These are phyloP conservation scores for Vanilla planifolia DNA, from an alignment of 106 monocot genomes.

Conservation along the genomic window DNA sequence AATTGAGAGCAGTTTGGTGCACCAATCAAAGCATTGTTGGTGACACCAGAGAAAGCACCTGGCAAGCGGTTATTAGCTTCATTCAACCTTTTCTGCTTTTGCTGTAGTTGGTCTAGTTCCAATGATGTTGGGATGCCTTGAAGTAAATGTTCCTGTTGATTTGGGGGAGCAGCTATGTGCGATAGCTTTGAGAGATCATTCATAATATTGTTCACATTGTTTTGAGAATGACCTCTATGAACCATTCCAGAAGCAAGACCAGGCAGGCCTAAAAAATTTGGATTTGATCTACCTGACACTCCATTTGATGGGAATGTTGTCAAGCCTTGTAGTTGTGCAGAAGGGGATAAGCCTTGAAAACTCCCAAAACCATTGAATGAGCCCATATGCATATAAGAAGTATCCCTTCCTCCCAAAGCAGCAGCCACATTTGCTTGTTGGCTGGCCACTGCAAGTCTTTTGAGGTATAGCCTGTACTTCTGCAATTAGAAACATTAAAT, in stretches of 20 bases:
- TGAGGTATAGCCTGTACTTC: slow-evolving; percentile 82
- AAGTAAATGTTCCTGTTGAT: slow-evolving; percentile 29
- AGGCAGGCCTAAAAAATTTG: slow-evolving; percentile 32
- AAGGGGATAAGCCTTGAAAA: slow-evolving; percentile 18
- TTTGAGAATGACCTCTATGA: slow-evolving; percentile 24
- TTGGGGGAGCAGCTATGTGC: slow-evolving; percentile 21
- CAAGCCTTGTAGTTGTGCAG: slow-evolving; percentile 6
- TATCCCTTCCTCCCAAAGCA: slow-evolving; percentile 40
- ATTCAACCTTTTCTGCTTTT: slow-evolving; percentile 11
- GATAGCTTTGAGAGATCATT: slow-evolving; percentile 38
- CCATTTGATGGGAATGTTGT: slow-evolving; percentile 41
- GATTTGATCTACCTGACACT: slow-evolving; percentile 26
- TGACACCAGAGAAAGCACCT: slow-evolving; percentile 16
- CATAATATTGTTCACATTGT: slow-evolving; percentile 19
- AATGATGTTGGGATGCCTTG: slow-evolving; percentile 33
- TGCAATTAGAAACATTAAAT: slow-evolving; percentile 26
- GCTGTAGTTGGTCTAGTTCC: slow-evolving; percentile 39
- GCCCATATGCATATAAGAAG: slow-evolving; percentile 42
- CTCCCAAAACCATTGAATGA: slow-evolving; percentile 34
- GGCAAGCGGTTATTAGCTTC: slow-evolving; percentile 28
- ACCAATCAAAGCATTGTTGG: slow-evolving; percentile 25
- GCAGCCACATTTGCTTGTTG: slow-evolving; percentile 68
- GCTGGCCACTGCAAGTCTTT: slow-evolving; percentile 51
- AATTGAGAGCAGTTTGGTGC: slow-evolving; percentile 19
- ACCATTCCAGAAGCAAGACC: slow-evolving; percentile 20